Evolutionary conservation across 345 rosid species (phyloP).

Genomic region (Gossypium longicalyx): DNA sequence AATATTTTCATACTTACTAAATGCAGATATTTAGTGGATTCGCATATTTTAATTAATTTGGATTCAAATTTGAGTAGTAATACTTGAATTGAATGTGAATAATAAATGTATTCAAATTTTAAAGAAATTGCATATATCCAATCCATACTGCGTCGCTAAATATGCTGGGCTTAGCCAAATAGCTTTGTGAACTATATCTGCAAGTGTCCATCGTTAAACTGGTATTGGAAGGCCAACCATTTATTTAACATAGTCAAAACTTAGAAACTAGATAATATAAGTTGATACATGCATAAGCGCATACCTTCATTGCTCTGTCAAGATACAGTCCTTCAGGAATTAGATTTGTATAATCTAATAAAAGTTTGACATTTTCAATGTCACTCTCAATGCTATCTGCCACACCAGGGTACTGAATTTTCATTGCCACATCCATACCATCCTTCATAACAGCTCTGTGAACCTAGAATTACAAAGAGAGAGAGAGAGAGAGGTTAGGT

Average conservation of each 20-base stretch:
- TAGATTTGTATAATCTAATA: constrained; percentile 74
- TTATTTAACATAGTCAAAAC: background rate
- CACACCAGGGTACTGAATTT: constrained; percentile 99
- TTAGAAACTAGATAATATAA: background rate
- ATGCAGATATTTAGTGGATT: too few relatives aligned
- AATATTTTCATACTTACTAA: too few relatives aligned
- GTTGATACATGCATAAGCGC: background rate
- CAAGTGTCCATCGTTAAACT: background rate
- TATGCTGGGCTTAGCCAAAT: background rate
- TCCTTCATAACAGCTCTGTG: constrained; percentile 80
- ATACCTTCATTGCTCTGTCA: constrained; percentile 90
- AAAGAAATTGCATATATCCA: too few relatives aligned
- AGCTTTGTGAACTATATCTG: constrained; percentile 1
- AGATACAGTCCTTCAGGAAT: constrained; percentile 92
- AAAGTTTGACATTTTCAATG: constrained; percentile 84
- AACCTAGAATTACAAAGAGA: constrained; percentile 46
- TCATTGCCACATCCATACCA: constrained; percentile 75
- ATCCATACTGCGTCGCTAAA: too few relatives aligned
- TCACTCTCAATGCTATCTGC: constrained; percentile 95
- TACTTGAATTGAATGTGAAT: too few relatives aligned
- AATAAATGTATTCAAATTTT: too few relatives aligned
- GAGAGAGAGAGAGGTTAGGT: constrained; percentile 11
- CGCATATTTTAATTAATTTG: too few relatives aligned
- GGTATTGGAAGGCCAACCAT: background rate
- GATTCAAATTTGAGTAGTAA: too few relatives aligned